Conservation (phyloP, 129 eudicot species). For the Flaveria bidentis region DNA sequence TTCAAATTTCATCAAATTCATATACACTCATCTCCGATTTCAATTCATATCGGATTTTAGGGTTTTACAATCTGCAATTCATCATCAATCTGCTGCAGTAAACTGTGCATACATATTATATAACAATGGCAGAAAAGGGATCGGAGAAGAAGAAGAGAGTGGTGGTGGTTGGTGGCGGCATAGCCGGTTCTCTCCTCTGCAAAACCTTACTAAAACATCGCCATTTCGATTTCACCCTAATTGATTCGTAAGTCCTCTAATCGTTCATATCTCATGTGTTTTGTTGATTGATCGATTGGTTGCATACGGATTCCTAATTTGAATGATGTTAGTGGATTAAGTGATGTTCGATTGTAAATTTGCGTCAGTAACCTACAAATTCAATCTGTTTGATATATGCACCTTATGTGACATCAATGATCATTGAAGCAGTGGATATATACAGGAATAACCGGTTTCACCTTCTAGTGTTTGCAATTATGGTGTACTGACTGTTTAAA, state of each 20-base stretch:
- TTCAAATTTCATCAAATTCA: conserved; percentile 15
- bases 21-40: neutral
- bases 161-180: conserved; percentile 82
- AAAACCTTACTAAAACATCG: conserved; percentile 49
- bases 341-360: neutral
- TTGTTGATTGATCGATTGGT: neutral
- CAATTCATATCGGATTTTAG: conserved; percentile 19
- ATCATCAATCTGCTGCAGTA: neutral
- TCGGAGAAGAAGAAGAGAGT: conserved; percentile 48
- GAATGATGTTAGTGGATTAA: neutral
- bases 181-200: conserved; percentile 65
- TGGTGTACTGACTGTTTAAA: no score
- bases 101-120: conserved; percentile 1
- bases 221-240: conserved; percentile 54
- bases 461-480: neutral
- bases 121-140: conserved; percentile 28
- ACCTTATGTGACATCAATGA: neutral
- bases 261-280: neutral
- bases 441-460: neutral
- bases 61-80: conserved; percentile 19
- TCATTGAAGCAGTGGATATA: neutral
- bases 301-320: neutral
- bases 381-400: neutral
- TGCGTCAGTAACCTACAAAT: neutral
- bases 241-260: conserved; percentile 57